Base-by-base conservation (phyloP, 2,329 filamentous ascomycete genomes). In the Atkinsonella hypoxylon region DNA sequence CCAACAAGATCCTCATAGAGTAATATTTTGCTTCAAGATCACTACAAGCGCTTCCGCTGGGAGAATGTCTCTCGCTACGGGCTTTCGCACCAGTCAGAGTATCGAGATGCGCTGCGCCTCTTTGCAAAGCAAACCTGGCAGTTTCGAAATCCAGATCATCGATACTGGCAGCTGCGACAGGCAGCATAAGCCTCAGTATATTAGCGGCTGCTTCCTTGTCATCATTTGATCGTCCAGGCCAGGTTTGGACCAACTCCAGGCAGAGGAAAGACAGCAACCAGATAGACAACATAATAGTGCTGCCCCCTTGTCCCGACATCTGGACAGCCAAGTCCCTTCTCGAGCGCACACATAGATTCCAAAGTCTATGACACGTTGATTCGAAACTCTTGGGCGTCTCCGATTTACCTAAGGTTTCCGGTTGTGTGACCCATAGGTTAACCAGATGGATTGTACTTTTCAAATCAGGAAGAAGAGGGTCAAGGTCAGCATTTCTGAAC, bases 111-210 rank as follows among this genome's bases (percentile, higher is more conserved):
- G 39, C 43, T 15, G 82, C 80, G 48, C 81, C 80, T 54, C 77
- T 80, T 57, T 84, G 79, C 43, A 94, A 70, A 0, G 81, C 74
- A 34, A 75, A 74, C 6, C 76, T 69, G 0, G 80, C 79, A n/a
- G 81, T 67, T 10, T 78, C 75, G 1, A 81, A 54, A 22, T 86
- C 75, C 3, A 67, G 62, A 3, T 70, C 67, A n/a, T 78, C 77
- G 74, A 64, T 59, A 52, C 61, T 64, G 39, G 60, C 57, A 68
- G 61, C 70, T 75, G 79, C 75, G 42, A 93, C 69, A 57, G 83
- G 87, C 51, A 94, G 68, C 11, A 82, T 82, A 56, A 87, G 67
- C 59, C 77, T 82, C 61, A 88, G 70, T 18, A 88, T 64, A 50
- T 85, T 78, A 31, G 80, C 62, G 15, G 74, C 60, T 53, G 75